These are phyloP conservation scores for Termitomyces sp. DNA, from an alignment of 768 basidiomycete species.

Conservation along the genomic window DNA sequence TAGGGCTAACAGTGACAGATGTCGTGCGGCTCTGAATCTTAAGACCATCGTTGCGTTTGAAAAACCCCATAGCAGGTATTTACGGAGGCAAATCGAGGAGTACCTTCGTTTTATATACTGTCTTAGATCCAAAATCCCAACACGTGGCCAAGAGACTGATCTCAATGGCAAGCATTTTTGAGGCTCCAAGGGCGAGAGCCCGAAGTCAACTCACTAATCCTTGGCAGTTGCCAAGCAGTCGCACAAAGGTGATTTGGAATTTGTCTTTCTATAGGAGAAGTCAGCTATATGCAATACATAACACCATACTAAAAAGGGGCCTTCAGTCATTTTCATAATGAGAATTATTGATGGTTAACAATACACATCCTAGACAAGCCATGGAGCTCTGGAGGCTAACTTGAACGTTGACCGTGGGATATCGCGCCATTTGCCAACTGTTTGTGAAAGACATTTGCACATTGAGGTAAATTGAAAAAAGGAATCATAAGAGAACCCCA, in stretches of 20 bases:
- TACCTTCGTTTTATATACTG: background rate
- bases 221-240: background rate
- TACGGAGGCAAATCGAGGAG: background rate
- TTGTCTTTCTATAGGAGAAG: background rate
- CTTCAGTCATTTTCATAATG: background rate
- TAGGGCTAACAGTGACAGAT: slow-evolving; percentile 28
- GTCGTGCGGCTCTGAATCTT: slow-evolving; percentile 26
- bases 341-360: too few relatives aligned
- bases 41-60: slow-evolving; percentile 13
- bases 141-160: background rate
- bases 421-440: too few relatives aligned
- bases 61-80: slow-evolving; percentile 9
- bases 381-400: too few relatives aligned
- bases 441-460: too few relatives aligned
- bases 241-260: background rate
- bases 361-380: too few relatives aligned
- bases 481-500: too few relatives aligned
- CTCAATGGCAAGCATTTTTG: background rate
- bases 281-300: background rate
- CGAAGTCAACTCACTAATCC: background rate
- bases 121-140: slow-evolving; percentile 3
- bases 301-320: background rate
- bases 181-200: background rate
- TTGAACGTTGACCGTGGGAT: too few relatives aligned
- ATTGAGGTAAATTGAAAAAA: too few relatives aligned